Base-by-base conservation (phyloP, 2,329 filamentous ascomycete species). In the Elsinoe arachidis region DNA sequence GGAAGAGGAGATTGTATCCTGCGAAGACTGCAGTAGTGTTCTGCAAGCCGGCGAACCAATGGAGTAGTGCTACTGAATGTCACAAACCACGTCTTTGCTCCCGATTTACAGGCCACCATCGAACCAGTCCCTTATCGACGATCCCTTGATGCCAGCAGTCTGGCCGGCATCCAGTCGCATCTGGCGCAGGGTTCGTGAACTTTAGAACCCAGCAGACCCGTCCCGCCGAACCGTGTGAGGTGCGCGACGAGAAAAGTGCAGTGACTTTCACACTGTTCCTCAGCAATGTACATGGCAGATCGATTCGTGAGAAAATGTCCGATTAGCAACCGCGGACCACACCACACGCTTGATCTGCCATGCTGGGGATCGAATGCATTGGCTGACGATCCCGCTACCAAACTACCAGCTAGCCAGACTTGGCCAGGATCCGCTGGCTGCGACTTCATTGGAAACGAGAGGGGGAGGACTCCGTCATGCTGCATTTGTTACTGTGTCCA, bases 121-220 rank as follows among this genome's bases (percentile, higher is more conserved):
- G 35, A 34, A 19, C 33, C 26, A 35, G 17, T 34, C 46, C 46
- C 46, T 35, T 51, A 51, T 51, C 46, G 46, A 51, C 46, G 46
- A 51, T 51, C 46, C 30, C 43, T 47, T 26, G 14, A 14, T 7
- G 17, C 43, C 43, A 30, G 26, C 26, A 15, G 43, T 51, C 46
- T 35, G 26, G 30, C 33, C 46, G 46, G 46, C 11, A 30, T 34
- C 14, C 21, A 15, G 10, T 30, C 34, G 19, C 46, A 51, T 17
- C 46, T 34, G 46, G 46, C 33, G 46, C 46, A 51, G 46, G 26
- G 26, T 51, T 51, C 46, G 12, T 30, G 26, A 51, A 51, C 46
- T 51, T 23, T 47, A 47, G 21, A 47, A 19, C 21, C 19, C 6
- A 23, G n/a, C n/a, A n/a, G n/a, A n/a, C n/a, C n/a, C n/a, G n/a